These are phyloP conservation scores for Aspergillus thermomutatus DNA, from an alignment of 2,329 filamentous ascomycete species.

Conservation along the genomic window DNA sequence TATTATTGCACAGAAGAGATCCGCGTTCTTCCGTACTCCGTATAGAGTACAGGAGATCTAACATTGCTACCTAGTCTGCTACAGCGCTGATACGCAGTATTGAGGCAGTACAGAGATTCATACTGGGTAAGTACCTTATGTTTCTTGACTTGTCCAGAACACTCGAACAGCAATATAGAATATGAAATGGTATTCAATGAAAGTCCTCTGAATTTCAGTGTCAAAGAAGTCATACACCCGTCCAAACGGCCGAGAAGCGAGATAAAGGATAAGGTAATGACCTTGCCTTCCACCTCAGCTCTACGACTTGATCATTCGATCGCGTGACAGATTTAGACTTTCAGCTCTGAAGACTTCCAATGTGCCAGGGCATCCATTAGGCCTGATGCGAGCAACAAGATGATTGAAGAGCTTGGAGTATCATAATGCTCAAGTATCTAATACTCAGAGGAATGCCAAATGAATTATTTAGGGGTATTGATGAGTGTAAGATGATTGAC, in stretches of 20 bases:
- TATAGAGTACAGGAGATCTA: background rate
- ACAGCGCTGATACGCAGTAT: background rate
- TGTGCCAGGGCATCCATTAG: background rate
- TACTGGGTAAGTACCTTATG: background rate
- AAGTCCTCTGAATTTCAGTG: background rate
- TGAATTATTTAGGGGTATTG: background rate
- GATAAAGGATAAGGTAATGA: background rate
- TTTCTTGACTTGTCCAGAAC: background rate
- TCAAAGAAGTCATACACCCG: no score
- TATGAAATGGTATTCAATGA: background rate
- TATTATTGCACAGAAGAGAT: background rate
- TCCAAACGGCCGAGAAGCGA: background rate
- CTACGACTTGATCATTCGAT: slow-evolving; percentile 7
- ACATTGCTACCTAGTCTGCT: no score
- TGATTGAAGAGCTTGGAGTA: background rate
- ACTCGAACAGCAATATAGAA: background rate
- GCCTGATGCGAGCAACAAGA: background rate
- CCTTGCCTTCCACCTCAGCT: background rate
- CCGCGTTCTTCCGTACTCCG: no score
- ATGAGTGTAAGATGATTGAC: background rate
- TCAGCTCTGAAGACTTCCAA: background rate
- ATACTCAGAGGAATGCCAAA: background rate
- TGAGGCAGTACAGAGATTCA: background rate
- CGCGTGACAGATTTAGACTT: slow-evolving; percentile 10
- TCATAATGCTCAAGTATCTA: background rate